Conservation (phyloP, 2,329 filamentous ascomycete genomes). For the Ilyonectria destructans region DNA sequence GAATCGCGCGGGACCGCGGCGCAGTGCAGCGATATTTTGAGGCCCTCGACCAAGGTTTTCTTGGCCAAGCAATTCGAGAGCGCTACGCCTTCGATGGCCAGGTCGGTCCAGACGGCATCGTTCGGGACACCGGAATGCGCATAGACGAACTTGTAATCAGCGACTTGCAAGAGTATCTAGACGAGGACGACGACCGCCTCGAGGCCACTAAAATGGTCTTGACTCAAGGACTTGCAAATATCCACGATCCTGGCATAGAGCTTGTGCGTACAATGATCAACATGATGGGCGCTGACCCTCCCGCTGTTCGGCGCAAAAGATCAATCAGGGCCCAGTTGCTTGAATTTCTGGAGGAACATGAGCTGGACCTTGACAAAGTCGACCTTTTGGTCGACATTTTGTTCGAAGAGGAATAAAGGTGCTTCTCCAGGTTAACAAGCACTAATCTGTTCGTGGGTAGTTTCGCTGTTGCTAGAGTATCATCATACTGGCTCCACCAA, state of each 20-base stretch:
- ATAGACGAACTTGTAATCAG: not conserved
- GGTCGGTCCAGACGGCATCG: not conserved
- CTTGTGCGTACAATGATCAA: conserved; percentile 3
- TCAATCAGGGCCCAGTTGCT: not conserved
- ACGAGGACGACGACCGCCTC: not conserved
- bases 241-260: conserved; percentile 4
- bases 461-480: not conserved
- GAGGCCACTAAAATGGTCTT: not conserved
- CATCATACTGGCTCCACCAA: not conserved
- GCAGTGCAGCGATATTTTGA: not conserved
- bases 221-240: conserved; percentile 1
- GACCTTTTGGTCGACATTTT: conserved; percentile 2
- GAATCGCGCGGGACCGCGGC: not conserved
- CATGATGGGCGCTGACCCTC: conserved; percentile 11
- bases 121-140: not conserved
- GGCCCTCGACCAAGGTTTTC: not conserved
- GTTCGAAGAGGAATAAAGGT: not conserved
- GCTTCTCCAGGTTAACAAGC: not conserved
- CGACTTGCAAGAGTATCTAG: not conserved
- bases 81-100: not conserved
- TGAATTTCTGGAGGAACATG: conserved; percentile 5
- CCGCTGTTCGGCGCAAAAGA: conserved; percentile 8
- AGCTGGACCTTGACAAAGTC: not conserved
- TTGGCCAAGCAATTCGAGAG: not conserved
- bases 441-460: not conserved